Evolutionary conservation across 1,139 yeast genomes (phyloP), one percentile per base, ranked within the genome.

Genomic region (Saccharomycopsis phalli): DNA sequence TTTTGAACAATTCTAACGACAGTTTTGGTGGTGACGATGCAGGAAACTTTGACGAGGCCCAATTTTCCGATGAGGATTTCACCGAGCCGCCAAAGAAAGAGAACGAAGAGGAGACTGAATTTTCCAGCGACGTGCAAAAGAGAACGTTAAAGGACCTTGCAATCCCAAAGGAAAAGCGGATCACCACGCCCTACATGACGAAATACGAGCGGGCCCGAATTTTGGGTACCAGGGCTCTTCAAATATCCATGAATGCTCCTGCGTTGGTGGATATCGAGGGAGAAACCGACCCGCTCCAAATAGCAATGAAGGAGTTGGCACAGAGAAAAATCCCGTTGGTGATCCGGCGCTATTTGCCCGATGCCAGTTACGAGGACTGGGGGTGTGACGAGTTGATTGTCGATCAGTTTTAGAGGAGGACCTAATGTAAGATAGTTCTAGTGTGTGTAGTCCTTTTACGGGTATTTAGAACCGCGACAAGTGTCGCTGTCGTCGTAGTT

Each of bases 121-220:
- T 74, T 56, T 72, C 73, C 49, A 71, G 84, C 31, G 82, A 71
- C 42, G 93, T 84, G 53, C 95, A 59, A 13, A 70, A 79, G 58
- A 82, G 75, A 61, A 76, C 94, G 16, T 69, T 75, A 44, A 80
- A 73, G 53, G 94, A 84, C 51, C 72, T 86, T 53, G 94, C 97
- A 13, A 87, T 91, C 46, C 83, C 96, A 40, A 83, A 76, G 54
- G 95, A 84, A 16, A 68, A 84, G 48, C 74, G 99, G 59, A 74
- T 87, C 31, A 91, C 99, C 18, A 91, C 99, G 10, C 99, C 99
- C 40, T 91, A 91, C 59, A 87, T 91, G 97, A 91, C 98, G 46
- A 91, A 91, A 59, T 91, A 91, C 60, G 98, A 91, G 66, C 76
- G 96, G 54, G 98, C 98, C 7, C 76, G 98, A 64, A 86, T 91